Percentiles rank a stretch among this genome's conserved stretches.
Evolutionary conservation across 768 basidiomycete genomes (phyloP).

Genomic region (Sporobolomyces roseus): DNA sequence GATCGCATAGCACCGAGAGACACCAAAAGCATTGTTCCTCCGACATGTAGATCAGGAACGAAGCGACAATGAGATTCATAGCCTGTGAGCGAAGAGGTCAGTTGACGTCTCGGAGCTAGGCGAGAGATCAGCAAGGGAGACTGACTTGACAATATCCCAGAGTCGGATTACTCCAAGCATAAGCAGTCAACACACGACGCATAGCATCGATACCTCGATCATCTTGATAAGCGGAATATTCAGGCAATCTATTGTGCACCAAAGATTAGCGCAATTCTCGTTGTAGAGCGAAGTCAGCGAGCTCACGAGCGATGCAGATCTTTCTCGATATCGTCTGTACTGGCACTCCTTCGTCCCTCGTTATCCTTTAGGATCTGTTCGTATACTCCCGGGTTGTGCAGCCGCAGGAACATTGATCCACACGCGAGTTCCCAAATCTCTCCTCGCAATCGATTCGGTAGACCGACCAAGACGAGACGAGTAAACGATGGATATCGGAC

Average conservation of each 20-base stretch:
- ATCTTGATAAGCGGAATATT: constrained; percentile 92
- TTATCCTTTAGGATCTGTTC: constrained; percentile 69
- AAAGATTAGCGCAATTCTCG: no score
- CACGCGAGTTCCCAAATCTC: constrained; percentile 98
- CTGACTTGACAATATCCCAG: constrained; percentile 46
- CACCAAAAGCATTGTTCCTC: constrained; percentile 99
- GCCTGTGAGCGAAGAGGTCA: constrained; percentile 58
- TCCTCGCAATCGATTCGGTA: constrained; percentile 88
- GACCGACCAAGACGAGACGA: constrained; percentile 92
- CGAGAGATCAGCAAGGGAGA: not conserved
- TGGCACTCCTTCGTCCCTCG: constrained; percentile 71
- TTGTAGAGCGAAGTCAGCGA: not conserved
- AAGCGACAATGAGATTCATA: constrained; percentile 95
- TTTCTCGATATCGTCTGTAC: constrained; percentile 98
- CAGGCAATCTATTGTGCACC: constrained; percentile 68
- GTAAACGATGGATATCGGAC: constrained; percentile 94
- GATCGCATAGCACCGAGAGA: constrained; percentile 86
- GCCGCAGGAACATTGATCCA: constrained; percentile 86
- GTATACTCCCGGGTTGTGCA: constrained; percentile 78
- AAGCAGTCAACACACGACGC: constrained; percentile 86
- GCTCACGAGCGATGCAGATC: constrained; percentile 69
- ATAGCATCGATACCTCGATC: constrained; percentile 79
- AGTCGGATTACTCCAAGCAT: constrained; percentile 83
- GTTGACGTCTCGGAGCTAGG: not conserved
- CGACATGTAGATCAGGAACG: constrained; percentile 96